phyloP scores from a whole-genome alignment of 2,329 filamentous ascomycete species.

The Pezicula radicicola region DNA sequence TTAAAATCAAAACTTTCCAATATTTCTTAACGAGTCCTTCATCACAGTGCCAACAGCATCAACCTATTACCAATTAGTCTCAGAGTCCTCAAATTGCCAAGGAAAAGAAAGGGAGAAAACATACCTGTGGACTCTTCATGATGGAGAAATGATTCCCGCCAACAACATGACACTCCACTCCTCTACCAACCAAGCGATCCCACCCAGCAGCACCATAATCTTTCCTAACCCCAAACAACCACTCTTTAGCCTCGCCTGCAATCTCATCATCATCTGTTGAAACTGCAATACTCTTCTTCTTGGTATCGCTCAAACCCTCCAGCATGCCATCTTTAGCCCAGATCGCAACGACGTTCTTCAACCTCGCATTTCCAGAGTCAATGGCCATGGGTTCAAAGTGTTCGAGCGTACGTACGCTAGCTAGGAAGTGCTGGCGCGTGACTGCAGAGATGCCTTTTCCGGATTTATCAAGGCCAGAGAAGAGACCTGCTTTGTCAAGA shows the following conservation, averaged over 20 bases:
- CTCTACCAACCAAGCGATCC: conserved; percentile 3
- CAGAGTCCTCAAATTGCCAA: neutral
- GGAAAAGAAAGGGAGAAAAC: neutral
- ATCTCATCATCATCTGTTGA: neutral
- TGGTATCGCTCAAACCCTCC: neutral
- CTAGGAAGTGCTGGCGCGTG: conserved; percentile 8
- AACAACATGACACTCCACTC: conserved; percentile 3
- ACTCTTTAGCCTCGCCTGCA: conserved; percentile 1
- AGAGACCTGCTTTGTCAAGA: conserved; percentile 3
- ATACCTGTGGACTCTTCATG: conserved; percentile 2
- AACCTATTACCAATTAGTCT: neutral
- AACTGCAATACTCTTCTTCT: neutral
- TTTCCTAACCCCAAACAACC: conserved; percentile 1
- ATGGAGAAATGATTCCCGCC: conserved; percentile 6
- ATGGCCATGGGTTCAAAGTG: conserved; percentile 1
- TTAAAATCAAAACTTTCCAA: neutral
- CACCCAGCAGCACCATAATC: conserved; percentile 4
- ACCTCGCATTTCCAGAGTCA: neutral
- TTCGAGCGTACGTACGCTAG: conserved; percentile 2
- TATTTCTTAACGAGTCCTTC: neutral
- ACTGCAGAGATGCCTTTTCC: conserved; percentile 1
- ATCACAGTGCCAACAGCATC: neutral
- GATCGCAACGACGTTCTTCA: neutral
- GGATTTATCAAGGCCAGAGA: conserved; percentile 2
- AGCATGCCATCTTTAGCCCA: conserved; percentile 6